phyloP scores from a whole-genome alignment of 148 eudicot genomes.

The Polygonum aviculare region DNA sequence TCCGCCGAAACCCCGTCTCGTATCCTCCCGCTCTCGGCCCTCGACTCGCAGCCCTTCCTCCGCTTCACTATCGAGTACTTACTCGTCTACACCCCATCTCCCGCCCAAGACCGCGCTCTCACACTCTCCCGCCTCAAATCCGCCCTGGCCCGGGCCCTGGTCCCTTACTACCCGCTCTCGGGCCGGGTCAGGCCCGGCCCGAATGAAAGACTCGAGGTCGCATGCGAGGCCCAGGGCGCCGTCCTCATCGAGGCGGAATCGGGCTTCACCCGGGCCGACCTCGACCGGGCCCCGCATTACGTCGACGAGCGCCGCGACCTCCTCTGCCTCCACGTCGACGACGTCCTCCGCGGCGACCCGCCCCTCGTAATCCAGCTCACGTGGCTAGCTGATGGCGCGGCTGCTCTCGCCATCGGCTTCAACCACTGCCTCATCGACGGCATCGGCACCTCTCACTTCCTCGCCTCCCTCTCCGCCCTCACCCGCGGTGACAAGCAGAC shows the following conservation, averaged over 20 bases:
- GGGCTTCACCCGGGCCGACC: slow-evolving; percentile 23
- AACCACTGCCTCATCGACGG: slow-evolving; percentile 69
- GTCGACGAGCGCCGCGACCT: slow-evolving; percentile 51
- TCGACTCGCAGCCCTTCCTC: slow-evolving; percentile 73
- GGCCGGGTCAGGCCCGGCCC: slow-evolving; percentile 46
- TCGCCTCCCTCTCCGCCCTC: slow-evolving; percentile 46
- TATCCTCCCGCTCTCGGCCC: slow-evolving; percentile 52
- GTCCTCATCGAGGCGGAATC: slow-evolving; percentile 55
- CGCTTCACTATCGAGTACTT: slow-evolving; percentile 70
- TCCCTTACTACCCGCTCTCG: slow-evolving; percentile 60
- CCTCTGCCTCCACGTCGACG: slow-evolving; percentile 36
- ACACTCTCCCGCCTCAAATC: slow-evolving; percentile 28
- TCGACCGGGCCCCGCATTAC: slow-evolving; percentile 44
- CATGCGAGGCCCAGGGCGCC: slow-evolving; percentile 56
- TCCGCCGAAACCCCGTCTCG: slow-evolving; percentile 40
- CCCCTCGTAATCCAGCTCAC: slow-evolving; percentile 67
- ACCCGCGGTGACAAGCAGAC: slow-evolving; percentile 16
- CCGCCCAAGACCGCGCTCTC: slow-evolving; percentile 14
- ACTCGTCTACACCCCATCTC: slow-evolving; percentile 30
- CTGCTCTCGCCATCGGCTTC: slow-evolving; percentile 47
- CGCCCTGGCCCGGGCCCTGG: slow-evolving; percentile 47
- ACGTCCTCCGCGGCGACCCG: slow-evolving; percentile 49
- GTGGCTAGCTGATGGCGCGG: slow-evolving; percentile 64
- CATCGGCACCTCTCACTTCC: slow-evolving; percentile 49
- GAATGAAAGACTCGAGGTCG: slow-evolving; percentile 31